A percentile compares a stretch with the other conserved stretches of the same genome.
phyloP scores from a whole-genome alignment of 2,329 filamentous ascomycete genomes.

The Talaromyces sp. region DNA sequence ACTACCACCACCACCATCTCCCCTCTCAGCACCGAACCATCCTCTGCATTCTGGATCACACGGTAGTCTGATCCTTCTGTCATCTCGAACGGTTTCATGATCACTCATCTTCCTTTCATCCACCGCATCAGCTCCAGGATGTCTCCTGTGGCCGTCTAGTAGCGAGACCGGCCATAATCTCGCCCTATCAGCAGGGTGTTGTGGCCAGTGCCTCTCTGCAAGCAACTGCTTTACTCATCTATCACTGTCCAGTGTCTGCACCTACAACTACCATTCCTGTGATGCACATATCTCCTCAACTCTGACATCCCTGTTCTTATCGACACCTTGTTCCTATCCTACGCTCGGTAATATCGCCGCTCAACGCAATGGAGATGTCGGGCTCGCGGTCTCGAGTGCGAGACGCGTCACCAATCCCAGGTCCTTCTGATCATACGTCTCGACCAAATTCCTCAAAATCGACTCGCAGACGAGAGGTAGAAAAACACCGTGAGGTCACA shows the following conservation, averaged over 20 bases:
- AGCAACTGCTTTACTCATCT: not conserved
- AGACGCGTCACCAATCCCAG: slow-evolving; percentile 20
- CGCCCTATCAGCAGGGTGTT: slow-evolving; percentile 17
- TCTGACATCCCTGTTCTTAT: not conserved
- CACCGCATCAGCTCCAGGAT: not conserved
- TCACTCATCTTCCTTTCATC: not conserved
- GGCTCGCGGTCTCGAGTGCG: slow-evolving; percentile 16
- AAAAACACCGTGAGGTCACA: slow-evolving; percentile 26
- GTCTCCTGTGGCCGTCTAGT: slow-evolving; percentile 10
- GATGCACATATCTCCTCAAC: not conserved
- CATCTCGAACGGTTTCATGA: not conserved
- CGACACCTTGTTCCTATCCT: not conserved
- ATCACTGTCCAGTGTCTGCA: not conserved
- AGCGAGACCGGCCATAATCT: slow-evolving; percentile 14
- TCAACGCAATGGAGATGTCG: slow-evolving; percentile 15
- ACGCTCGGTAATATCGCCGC: not conserved
- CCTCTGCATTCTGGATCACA: not conserved
- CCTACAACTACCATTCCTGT: not conserved
- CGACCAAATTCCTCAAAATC: slow-evolving; percentile 15
- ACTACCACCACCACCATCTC: not conserved
- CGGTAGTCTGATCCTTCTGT: not conserved
- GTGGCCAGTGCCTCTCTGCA: slow-evolving; percentile 16
- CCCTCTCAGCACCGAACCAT: not conserved
- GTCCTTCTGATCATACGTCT: slow-evolving; percentile 11
- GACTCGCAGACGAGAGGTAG: slow-evolving; percentile 27